phyloP scores from a whole-genome alignment of 345 rosid species.

The Adansonia digitata region DNA sequence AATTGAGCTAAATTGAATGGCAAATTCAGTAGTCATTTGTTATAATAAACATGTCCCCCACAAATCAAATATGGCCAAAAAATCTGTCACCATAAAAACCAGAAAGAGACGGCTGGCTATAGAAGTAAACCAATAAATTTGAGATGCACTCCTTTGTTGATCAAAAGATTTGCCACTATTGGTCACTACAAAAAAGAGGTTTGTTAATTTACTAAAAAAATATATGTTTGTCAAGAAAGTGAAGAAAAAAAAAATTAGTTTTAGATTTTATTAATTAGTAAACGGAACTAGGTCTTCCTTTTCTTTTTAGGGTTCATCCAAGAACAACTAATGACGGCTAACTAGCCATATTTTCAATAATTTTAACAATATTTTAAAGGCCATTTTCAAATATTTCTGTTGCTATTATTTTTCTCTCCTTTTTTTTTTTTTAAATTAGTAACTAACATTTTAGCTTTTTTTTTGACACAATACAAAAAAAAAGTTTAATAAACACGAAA shows the following conservation, averaged over 20 bases:
- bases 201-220: too few relatives aligned
- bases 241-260: not conserved
- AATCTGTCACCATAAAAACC: not conserved
- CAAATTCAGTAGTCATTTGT: not conserved
- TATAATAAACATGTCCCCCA: conserved; percentile 1
- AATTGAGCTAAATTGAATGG: not conserved
- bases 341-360: not conserved
- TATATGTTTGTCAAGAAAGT: too few relatives aligned
- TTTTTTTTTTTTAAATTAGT: too few relatives aligned
- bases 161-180: not conserved
- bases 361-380: too few relatives aligned
- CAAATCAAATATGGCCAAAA: not conserved
- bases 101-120: not conserved
- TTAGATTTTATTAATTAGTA: not conserved
- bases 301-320: not conserved
- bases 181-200: not conserved
- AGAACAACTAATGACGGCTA: not conserved
- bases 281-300: not conserved
- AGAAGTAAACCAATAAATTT: not conserved
- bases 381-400: too few relatives aligned
- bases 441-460: too few relatives aligned
- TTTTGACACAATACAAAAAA: too few relatives aligned
- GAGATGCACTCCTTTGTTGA: not conserved
- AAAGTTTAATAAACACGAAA: too few relatives aligned
- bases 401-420: too few relatives aligned